Conservation (phyloP, 148 eudicot genomes). For the Talinum fruticosum region DNA sequence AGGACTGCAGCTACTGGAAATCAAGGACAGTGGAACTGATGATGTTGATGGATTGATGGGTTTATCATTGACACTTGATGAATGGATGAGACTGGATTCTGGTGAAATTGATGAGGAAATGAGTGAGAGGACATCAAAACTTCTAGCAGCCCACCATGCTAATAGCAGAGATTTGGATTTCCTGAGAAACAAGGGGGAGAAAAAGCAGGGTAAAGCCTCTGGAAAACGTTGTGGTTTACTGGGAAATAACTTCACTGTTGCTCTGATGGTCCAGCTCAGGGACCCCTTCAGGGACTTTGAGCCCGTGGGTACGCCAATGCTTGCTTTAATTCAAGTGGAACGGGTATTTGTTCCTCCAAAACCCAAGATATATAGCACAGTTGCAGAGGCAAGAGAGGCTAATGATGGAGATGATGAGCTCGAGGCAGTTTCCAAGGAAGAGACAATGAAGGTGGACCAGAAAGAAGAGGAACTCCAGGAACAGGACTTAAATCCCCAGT, state of each 20-base stretch:
- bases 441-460: constrained; percentile 20
- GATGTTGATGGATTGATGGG: constrained; percentile 52
- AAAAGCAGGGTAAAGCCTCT: constrained; percentile 28
- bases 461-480: constrained; percentile 43
- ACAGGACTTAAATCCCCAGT: constrained; percentile 61
- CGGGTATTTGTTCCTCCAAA: constrained; percentile 87
- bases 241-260: constrained; percentile 56
- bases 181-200: constrained; percentile 25
- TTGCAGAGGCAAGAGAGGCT: constrained; percentile 38
- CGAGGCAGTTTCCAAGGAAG: constrained; percentile 32
- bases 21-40: constrained; percentile 43
- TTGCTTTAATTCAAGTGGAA: constrained; percentile 58
- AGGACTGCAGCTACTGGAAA: constrained; percentile 73
- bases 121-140: constrained; percentile 45
- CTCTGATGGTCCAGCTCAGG: constrained; percentile 55
- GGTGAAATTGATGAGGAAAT: constrained; percentile 42
- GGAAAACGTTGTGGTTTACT: constrained; percentile 39
- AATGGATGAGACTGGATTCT: constrained; percentile 59
- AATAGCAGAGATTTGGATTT: constrained; percentile 31
- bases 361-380: constrained; percentile 62
- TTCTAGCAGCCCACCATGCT: constrained; percentile 47
- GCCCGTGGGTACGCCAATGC: constrained; percentile 60
- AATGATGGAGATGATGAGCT: constrained; percentile 48
- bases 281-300: constrained; percentile 62
- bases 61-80: constrained; percentile 50